Conservation (phyloP, 169 alveolate species). For the Cytauxzoon felis region DNA sequence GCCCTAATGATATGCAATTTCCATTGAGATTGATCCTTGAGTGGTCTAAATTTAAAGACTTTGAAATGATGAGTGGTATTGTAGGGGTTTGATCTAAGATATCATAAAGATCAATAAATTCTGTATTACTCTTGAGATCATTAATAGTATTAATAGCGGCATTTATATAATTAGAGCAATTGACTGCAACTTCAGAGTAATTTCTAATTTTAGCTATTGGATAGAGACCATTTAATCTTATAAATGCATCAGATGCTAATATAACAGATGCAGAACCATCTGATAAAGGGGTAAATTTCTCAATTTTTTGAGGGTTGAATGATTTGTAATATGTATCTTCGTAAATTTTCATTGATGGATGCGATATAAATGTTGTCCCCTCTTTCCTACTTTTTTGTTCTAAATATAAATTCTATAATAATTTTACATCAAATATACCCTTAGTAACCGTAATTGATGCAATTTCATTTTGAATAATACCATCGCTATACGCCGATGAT, state of each 20-base stretch:
- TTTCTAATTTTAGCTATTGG: constrained; percentile 59
- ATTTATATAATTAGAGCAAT: constrained; percentile 47
- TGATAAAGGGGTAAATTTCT: constrained; percentile 8
- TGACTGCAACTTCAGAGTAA: constrained; percentile 45
- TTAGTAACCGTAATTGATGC: constrained; percentile 50
- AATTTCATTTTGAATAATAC: constrained; percentile 65
- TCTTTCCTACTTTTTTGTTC: background rate
- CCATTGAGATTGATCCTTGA: constrained; percentile 67
- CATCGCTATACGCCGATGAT: constrained; percentile 67
- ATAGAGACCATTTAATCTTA: constrained; percentile 16
- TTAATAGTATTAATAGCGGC: constrained; percentile 27
- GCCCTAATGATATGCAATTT: constrained; percentile 62
- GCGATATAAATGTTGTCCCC: constrained; percentile 27
- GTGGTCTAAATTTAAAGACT: constrained; percentile 41
- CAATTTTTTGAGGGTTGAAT: background rate
- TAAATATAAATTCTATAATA: constrained; percentile 14
- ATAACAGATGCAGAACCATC: constrained; percentile 31
- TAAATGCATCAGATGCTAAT: background rate
- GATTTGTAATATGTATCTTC: constrained; percentile 16
- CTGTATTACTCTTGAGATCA: constrained; percentile 7
- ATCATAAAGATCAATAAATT: constrained; percentile 64
- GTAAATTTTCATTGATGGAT: constrained; percentile 2
- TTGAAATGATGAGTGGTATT: constrained; percentile 49
- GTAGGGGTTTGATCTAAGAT: constrained; percentile 64
- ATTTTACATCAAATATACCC: constrained; percentile 1